Evolutionary conservation across 1,284 basidiomycete genomes (phyloP).

Genomic region (Ganoderma boninense): DNA sequence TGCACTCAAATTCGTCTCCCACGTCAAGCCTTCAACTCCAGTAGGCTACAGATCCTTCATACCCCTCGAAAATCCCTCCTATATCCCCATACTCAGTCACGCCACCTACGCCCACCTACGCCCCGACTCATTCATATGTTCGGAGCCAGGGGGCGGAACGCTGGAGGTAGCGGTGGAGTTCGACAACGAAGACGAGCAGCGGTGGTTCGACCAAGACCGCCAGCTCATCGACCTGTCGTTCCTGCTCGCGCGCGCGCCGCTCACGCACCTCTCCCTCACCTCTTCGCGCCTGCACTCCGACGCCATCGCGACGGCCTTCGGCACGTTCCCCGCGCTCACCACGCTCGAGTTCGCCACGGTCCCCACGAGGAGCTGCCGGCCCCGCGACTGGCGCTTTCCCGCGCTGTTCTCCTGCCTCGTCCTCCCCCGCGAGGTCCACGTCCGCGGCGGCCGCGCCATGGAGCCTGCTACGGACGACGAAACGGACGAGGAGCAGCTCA

Average conservation of each 20-base stretch:
- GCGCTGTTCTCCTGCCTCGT: background rate
- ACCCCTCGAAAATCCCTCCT: background rate
- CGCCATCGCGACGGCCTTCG: background rate
- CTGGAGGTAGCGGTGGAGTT: background rate
- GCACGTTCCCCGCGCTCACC: background rate
- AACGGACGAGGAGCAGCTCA: background rate
- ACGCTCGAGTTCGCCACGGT: background rate
- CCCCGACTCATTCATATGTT: background rate
- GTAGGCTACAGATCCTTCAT: background rate
- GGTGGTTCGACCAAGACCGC: background rate
- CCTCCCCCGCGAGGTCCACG: background rate
- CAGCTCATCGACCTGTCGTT: background rate
- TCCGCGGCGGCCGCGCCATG: background rate
- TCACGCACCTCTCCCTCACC: background rate
- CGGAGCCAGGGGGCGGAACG: background rate
- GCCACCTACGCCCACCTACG: background rate
- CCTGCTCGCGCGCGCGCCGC: background rate
- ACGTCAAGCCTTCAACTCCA: background rate
- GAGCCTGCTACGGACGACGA: background rate
- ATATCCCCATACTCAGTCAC: background rate
- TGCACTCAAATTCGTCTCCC: background rate
- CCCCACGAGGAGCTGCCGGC: background rate
- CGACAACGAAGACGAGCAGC: background rate
- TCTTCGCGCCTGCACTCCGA: background rate
- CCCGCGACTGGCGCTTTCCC: background rate